Conservation (phyloP, 2,329 filamentous ascomycete species). For the Phaeophleospora eucalypticola region DNA sequence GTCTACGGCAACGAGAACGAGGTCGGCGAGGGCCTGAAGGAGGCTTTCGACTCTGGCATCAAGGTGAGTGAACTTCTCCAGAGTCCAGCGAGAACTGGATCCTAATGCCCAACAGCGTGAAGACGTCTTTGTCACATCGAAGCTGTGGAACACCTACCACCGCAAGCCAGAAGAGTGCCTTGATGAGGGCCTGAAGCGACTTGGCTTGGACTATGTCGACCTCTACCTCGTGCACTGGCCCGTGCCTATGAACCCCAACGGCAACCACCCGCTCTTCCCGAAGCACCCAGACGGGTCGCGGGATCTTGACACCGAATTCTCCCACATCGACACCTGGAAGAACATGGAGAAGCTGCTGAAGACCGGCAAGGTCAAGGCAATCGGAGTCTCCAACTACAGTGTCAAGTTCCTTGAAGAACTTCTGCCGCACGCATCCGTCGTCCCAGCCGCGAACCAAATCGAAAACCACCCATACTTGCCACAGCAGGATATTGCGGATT, state of each 20-base stretch:
- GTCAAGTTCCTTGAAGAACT: constrained; percentile 47
- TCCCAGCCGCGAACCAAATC: constrained; percentile 28
- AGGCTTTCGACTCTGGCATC: constrained; percentile 63
- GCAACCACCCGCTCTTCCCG: constrained; percentile 68
- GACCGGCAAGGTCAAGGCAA: constrained; percentile 47
- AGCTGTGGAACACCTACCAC: constrained; percentile 80
- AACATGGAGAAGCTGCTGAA: constrained; percentile 62
- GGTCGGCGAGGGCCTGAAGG: constrained; percentile 72
- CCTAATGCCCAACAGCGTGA: constrained; percentile 45
- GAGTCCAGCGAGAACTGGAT: not conserved
- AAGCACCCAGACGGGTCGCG: constrained; percentile 68
- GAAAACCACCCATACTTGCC: constrained; percentile 57
- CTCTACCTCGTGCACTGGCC: constrained; percentile 83
- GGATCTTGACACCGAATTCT: constrained; percentile 65
- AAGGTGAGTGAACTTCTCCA: constrained; percentile 38
- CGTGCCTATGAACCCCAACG: constrained; percentile 72
- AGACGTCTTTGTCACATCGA: constrained; percentile 79
- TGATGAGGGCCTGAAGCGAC: constrained; percentile 65
- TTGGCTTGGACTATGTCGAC: constrained; percentile 78
- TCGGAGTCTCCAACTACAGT: constrained; percentile 49
- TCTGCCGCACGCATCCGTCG: constrained; percentile 34
- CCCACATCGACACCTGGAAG: constrained; percentile 74
- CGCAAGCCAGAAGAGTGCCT: constrained; percentile 64
- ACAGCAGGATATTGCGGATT: constrained; percentile 67
- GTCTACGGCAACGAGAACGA: constrained; percentile 80